These are phyloP conservation scores for Beauveria australis DNA, from an alignment of 2,329 filamentous ascomycete species.

Conservation along the genomic window DNA sequence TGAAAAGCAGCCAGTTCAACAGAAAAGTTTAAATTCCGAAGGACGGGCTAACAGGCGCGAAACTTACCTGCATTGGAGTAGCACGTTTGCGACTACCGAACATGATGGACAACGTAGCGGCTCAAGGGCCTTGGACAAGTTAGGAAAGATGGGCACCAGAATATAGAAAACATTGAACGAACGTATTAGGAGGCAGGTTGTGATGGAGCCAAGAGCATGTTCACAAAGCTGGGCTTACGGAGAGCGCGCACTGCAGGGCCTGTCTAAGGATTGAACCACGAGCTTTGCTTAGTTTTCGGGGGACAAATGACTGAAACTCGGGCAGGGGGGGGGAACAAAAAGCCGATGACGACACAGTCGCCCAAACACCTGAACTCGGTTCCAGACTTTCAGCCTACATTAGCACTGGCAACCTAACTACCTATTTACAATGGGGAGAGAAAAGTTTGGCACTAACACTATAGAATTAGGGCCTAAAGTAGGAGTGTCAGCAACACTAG, in stretches of 20 bases:
- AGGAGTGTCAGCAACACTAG: too few species aligned
- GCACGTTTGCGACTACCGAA: conserved; percentile 16
- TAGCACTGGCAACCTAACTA: background rate
- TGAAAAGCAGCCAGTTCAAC: background rate
- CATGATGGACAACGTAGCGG: conserved; percentile 11
- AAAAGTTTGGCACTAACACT: too few species aligned
- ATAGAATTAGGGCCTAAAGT: too few species aligned
- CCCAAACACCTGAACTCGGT: background rate
- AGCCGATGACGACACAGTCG: conserved; percentile 12
- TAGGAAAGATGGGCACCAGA: conserved; percentile 1
- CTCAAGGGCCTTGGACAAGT: background rate
- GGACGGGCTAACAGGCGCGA: background rate
- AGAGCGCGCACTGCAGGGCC: background rate
- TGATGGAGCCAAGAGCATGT: background rate
- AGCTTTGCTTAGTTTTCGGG: conserved; percentile 4
- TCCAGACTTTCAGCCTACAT: background rate
- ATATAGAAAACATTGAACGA: background rate
- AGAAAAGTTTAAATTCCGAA: conserved; percentile 4
- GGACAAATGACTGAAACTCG: conserved; percentile 9
- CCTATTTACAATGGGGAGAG: too few species aligned
- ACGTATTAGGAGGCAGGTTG: background rate
- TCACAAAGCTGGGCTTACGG: background rate
- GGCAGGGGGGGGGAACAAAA: conserved; percentile 1
- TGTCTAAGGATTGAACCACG: background rate
- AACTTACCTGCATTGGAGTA: conserved; percentile 15